Evolutionary conservation across 148 eudicot genomes (phyloP), one percentile per base, ranked within the genome.

Genomic region (Talinum fruticosum): DNA sequence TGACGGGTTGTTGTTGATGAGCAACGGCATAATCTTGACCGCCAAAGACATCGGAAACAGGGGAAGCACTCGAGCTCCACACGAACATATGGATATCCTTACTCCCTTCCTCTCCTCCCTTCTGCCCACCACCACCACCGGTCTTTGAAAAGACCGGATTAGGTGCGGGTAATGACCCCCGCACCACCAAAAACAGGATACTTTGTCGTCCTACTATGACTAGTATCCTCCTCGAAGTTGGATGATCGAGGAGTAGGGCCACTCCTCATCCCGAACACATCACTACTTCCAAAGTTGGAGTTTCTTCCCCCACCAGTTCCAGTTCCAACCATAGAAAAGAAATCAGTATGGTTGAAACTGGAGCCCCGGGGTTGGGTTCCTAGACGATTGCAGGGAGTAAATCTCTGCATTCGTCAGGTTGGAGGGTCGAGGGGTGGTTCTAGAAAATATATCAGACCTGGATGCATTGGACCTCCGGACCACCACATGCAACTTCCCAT

Each of bases 401-500:
- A 93, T 93, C 91, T 93, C 97, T 1, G 97, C 97, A 80, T 93
- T 93, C 0, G 97, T 93, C 35, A 93, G 74, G 73, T 91, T 91
- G 0, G 96, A 91, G 0, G 93, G 91, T 1, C 96, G 66, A 0
- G 97, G 97, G 0, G 97, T 91, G 0, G 79, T 84, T 34, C 94
- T 79, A 1, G 99, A 92, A 79, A 59, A 91, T 0, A 92, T 84
- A 61, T 95, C 97, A 3, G 97, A 92, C 36, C 94, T 80, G 0
- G 99, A 95, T 2, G 94, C 94, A 37, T 85, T 90, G 0, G 97
- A 95, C 66, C 89, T 87, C 32, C 99, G 73, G 0, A 95, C 99
- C 4, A 92, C 91, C 1, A 95, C 96, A 49, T 91, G 99, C 28
- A 95, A 81, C 47, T 88, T 89, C 5, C 99, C 99, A 73, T 95